Evolutionary conservation across 768 basidiomycete genomes (phyloP), one percentile per base, ranked within the genome.

Genomic region (Tubosaeta brunneosetosa): DNA sequence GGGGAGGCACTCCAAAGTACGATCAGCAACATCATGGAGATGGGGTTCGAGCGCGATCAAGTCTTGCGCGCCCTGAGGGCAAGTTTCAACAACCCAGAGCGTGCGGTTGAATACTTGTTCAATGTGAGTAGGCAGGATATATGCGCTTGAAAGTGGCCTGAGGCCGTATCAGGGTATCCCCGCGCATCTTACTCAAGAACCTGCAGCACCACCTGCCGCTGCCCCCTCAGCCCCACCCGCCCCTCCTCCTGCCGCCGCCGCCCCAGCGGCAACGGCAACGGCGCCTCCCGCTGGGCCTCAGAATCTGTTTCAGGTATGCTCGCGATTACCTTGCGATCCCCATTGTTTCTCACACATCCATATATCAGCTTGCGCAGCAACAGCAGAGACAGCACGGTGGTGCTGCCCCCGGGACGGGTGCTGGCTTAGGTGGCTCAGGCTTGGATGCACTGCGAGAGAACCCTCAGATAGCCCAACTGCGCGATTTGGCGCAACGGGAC

Each of bases 21-120:
- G 6, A 85, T 97, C 60, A 70, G 74, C 45, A 87, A 87, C 65
- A 93, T 99, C 82, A 73, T 84, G 36, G 91, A 92, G 60, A 98
- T 99, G 97, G 97, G 97, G 7, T 98, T 94, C 61, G 79, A 81
- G 54, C 79, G 85, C 36, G 93, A 94, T 4, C 82, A 91, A 62
- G 91, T 97, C 38, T 70, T 84, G 62, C 81, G 85, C 14, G 94
- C 94, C 4, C 67, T 99, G 67, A 78, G 92, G 53, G 97, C 94
- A 26, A 94, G 91, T 65, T 99, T 81, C 74, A 99, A 99, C 71
- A 98, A 99, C 71, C 90, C 97, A 8, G 94, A 98, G 61, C 82
- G 97, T 29, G 97, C 97, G 7, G 95, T 93, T n/a, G 97, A 99
- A 69, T 99, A 99, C 70, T 74, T 99, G 50, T 86, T 98, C 82